phyloP scores from a whole-genome alignment of 1,284 basidiomycete species.

The Inonotus hispidus region DNA sequence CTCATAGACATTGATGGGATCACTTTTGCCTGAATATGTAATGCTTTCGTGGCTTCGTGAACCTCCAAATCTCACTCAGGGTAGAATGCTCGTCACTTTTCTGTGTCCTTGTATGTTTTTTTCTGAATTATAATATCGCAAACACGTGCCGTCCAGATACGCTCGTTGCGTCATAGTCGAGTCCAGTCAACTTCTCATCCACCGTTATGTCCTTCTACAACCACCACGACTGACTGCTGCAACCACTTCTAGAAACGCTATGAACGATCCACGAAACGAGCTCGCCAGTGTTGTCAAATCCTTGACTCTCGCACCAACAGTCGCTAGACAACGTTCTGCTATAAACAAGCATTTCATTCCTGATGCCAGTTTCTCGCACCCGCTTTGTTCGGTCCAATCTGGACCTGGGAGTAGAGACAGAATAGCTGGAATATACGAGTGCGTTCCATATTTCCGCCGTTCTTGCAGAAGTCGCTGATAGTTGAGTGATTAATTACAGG shows the following conservation, averaged over 20 bases:
- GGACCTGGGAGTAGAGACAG: conserved; percentile 42
- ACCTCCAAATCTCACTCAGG: too few relatives aligned
- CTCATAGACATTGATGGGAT: too few relatives aligned
- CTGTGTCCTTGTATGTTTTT: too few relatives aligned
- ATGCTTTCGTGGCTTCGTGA: too few relatives aligned
- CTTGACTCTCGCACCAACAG: conserved; percentile 39
- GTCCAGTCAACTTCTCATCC: too few relatives aligned
- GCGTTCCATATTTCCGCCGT: conserved; percentile 5
- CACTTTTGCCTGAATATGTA: too few relatives aligned
- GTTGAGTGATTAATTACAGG: conserved; percentile 26
- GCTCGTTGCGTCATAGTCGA: too few relatives aligned
- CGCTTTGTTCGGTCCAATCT: conserved; percentile 41
- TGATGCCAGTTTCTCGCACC: conserved; percentile 51
- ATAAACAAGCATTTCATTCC: conserved; percentile 43
- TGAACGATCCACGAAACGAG: conserved; percentile 52
- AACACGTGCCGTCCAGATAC: too few relatives aligned
- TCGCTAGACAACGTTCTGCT: conserved; percentile 45
- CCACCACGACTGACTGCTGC: not conserved
- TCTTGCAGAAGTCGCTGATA: not conserved
- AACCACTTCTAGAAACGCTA: conserved; percentile 24
- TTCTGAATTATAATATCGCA: too few relatives aligned
- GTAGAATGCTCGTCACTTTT: too few relatives aligned
- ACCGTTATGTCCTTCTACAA: too few relatives aligned
- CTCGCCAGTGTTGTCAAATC: conserved; percentile 39
- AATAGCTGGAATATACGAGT: conserved; percentile 52